These are phyloP conservation scores for Przewalskia tangutica DNA, from an alignment of 257 asterid species.

Conservation along the genomic window DNA sequence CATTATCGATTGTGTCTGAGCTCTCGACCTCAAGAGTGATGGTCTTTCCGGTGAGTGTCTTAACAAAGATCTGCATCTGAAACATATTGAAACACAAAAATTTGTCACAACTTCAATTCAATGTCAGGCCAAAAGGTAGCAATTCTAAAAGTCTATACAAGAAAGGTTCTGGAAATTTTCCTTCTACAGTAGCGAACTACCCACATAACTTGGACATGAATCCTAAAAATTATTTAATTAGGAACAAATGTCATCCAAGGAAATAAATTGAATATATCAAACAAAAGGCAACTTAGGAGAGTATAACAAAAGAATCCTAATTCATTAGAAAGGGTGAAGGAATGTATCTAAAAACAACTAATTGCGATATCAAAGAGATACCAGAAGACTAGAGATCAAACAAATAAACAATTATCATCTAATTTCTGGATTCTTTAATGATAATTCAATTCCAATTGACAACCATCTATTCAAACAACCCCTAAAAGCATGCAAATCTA, in stretches of 20 bases:
- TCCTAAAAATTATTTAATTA: not conserved
- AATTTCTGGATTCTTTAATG: not conserved
- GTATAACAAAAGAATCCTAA: not conserved
- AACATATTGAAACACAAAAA: not conserved
- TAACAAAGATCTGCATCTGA: constrained; percentile 4
- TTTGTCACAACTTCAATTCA: not conserved
- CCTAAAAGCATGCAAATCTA: not conserved
- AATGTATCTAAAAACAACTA: not conserved
- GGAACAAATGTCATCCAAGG: not conserved
- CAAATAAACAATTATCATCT: not conserved
- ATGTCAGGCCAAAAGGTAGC: not conserved
- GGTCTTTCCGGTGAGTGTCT: not conserved
- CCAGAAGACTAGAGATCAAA: not conserved
- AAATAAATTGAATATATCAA: not conserved
- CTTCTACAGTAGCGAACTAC: not conserved
- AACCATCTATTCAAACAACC: not conserved
- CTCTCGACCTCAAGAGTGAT: not conserved
- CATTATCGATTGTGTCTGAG: not conserved
- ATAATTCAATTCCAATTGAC: not conserved
- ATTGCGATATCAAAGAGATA: not conserved
- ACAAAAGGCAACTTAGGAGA: not conserved
- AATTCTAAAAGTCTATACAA: not conserved
- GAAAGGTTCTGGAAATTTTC: not conserved
- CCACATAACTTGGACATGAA: not conserved
- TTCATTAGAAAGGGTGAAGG: not conserved